These are phyloP conservation scores for Rhizoclosmatium globosum DNA, from an alignment of 192 early-diverging fungal species.

Conservation along the genomic window DNA sequence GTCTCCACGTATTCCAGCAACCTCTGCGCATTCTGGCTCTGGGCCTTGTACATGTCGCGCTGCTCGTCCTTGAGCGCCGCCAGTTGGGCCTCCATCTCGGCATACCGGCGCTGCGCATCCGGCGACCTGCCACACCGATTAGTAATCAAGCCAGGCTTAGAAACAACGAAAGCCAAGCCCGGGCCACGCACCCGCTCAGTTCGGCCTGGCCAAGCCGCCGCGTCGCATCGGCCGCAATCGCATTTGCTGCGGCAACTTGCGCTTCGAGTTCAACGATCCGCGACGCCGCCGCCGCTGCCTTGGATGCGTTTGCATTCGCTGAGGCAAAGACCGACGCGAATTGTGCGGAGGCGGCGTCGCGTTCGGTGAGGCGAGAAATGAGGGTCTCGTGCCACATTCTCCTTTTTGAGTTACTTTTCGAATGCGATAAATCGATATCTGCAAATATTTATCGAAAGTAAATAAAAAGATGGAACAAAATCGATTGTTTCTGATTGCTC, in stretches of 20 bases:
- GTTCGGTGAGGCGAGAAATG: not conserved
- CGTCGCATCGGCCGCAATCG: not conserved
- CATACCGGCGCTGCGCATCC: constrained; percentile 33
- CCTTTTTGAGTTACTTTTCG: not conserved
- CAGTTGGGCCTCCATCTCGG: constrained; percentile 79
- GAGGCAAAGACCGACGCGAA: constrained; percentile 9
- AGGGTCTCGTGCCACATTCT: not conserved
- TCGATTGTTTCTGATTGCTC: too few species aligned
- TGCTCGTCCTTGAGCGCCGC: constrained; percentile 85
- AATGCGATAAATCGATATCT: not conserved
- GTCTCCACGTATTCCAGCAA: constrained; percentile 86
- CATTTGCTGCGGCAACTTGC: not conserved
- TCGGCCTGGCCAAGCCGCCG: not conserved
- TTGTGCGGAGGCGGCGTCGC: not conserved
- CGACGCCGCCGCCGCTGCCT: not conserved
- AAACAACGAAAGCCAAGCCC: too few species aligned
- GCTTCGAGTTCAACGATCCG: not conserved
- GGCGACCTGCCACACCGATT: constrained; percentile 37
- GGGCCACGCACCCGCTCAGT: not conserved
- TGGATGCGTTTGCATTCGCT: not conserved
- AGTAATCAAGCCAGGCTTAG: not conserved
- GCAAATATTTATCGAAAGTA: not conserved
- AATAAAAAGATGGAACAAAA: not conserved
- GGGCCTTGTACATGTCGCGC: constrained; percentile 86
- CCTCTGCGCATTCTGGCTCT: constrained; percentile 91